Percentiles rank a stretch among this genome's conserved stretches.
phyloP scores from a whole-genome alignment of 805 yeast species.

The Metschnikowia rubicola region DNA sequence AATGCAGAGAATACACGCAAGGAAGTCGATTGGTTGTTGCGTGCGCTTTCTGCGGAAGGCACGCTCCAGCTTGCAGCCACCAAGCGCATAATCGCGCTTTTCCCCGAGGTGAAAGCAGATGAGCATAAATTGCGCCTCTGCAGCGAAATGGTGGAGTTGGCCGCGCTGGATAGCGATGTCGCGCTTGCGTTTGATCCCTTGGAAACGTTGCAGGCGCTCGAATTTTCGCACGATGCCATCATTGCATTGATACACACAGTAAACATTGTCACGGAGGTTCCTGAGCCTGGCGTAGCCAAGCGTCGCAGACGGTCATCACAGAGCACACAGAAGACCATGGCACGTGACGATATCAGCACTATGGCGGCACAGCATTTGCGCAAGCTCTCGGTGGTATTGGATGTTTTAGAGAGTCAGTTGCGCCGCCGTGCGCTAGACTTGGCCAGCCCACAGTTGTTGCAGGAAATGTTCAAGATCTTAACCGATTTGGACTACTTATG shows the following conservation, averaged over 20 bases:
- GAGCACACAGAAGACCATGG: conserved; percentile 70
- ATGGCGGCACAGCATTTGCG: conserved; percentile 77
- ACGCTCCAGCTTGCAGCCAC: conserved; percentile 43
- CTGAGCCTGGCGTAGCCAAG: conserved; percentile 56
- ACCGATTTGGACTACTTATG: conserved; percentile 82
- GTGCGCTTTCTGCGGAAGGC: conserved; percentile 37
- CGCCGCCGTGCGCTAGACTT: conserved; percentile 28
- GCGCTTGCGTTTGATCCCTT: conserved; percentile 32
- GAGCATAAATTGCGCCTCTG: conserved; percentile 59
- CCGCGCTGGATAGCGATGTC: conserved; percentile 44
- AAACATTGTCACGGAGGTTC: conserved; percentile 48
- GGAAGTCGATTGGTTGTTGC: conserved; percentile 60
- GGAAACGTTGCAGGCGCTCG: conserved; percentile 51
- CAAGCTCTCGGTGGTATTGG: conserved; percentile 74
- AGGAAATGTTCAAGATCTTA: conserved; percentile 55
- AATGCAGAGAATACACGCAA: conserved; percentile 51
- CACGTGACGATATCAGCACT: conserved; percentile 62
- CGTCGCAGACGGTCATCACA: conserved; percentile 81
- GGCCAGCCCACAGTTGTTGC: conserved; percentile 45
- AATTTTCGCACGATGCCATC: conserved; percentile 55
- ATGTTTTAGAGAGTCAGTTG: conserved; percentile 61
- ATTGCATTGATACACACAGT: conserved; percentile 56
- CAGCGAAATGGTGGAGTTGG: conserved; percentile 44
- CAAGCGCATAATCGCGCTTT: conserved; percentile 50
- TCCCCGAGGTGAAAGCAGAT: conserved; percentile 47